Percentiles rank a stretch among this genome's conserved stretches.
phyloP scores from a whole-genome alignment of 257 asterid genomes.

The Cordia subcordata region DNA sequence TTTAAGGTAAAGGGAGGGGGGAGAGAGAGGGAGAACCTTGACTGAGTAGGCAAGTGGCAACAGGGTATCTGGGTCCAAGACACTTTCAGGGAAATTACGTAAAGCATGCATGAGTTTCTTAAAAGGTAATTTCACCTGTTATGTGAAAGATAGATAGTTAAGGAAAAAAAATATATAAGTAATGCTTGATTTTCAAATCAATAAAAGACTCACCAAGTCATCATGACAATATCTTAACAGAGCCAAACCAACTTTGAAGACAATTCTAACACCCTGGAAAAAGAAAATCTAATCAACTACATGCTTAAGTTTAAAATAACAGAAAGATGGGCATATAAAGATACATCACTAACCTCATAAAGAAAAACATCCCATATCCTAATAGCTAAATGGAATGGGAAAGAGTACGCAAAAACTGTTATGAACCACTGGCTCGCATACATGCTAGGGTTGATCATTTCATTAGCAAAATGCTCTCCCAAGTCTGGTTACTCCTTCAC shows the following conservation, averaged over 20 bases:
- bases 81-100: conserved; percentile 91
- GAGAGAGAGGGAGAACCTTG: conserved; percentile 39
- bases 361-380: conserved; percentile 99
- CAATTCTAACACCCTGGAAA: conserved; percentile 78
- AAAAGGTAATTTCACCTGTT: conserved; percentile 85
- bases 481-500: conserved; percentile 75
- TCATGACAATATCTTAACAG: conserved; percentile 86
- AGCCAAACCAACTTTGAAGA: conserved; percentile 91
- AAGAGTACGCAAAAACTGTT: conserved; percentile 90
- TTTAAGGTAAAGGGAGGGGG: too few relatives aligned
- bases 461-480: conserved; percentile 85
- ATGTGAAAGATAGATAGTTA: not conserved
- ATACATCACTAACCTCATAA: conserved; percentile 59
- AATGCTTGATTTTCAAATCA: conserved; percentile 5
- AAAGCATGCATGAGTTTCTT: conserved; percentile 84
- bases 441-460: conserved; percentile 99
- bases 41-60: conserved; percentile 86
- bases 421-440: conserved; percentile 99
- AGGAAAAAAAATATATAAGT: not conserved
- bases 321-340: conserved; percentile 8
- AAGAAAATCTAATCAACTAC: conserved; percentile 14
- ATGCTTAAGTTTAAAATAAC: conserved; percentile 11
- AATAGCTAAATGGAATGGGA: conserved; percentile 95
- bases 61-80: conserved; percentile 85
- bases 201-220: conserved; percentile 56